Conservation (phyloP, 768 basidiomycete genomes). For the Leccinum barrowsii region DNA sequence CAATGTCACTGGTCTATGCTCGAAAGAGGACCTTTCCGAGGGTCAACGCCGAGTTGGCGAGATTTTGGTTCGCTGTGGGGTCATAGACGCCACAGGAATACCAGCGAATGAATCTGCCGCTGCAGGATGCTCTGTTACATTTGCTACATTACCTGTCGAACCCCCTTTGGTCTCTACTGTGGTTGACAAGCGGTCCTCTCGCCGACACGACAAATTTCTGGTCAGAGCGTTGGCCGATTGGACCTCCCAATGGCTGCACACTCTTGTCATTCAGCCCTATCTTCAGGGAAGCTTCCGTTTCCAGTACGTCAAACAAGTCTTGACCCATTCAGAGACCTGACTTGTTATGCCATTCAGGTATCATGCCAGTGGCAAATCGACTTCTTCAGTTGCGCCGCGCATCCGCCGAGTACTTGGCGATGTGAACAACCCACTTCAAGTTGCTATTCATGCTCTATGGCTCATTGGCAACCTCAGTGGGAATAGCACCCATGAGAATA, state of each 20-base stretch:
- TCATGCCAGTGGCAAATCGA: conserved; percentile 2
- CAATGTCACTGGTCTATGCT: not conserved
- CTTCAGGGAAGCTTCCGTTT: conserved; percentile 14
- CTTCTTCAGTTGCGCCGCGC: conserved; percentile 12
- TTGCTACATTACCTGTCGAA: not conserved
- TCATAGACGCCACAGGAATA: conserved; percentile 8
- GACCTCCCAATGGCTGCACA: conserved; percentile 26
- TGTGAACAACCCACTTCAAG: conserved; percentile 27
- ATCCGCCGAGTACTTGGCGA: conserved; percentile 20
- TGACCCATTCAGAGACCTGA: not conserved
- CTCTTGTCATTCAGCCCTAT: conserved; percentile 23
- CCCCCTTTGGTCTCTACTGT: not conserved
- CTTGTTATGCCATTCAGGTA: conserved; percentile 13
- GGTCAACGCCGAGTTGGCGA: conserved; percentile 19
- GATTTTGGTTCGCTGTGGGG: conserved; percentile 20
- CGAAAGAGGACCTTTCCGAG: conserved; percentile 8
- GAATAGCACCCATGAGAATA: conserved; percentile 11
- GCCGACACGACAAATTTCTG: conserved; percentile 4
- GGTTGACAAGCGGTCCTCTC: not conserved
- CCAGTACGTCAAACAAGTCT: conserved; percentile 16
- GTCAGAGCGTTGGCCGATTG: conserved; percentile 20
- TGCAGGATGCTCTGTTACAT: not conserved
- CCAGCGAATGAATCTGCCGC: not conserved
- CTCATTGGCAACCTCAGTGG: conserved; percentile 28
- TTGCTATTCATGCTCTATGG: conserved; percentile 32